Percentiles rank a stretch among this genome's conserved stretches.
phyloP scores from a whole-genome alignment of 768 basidiomycete species.

The Pleurotus citrinopileatus region DNA sequence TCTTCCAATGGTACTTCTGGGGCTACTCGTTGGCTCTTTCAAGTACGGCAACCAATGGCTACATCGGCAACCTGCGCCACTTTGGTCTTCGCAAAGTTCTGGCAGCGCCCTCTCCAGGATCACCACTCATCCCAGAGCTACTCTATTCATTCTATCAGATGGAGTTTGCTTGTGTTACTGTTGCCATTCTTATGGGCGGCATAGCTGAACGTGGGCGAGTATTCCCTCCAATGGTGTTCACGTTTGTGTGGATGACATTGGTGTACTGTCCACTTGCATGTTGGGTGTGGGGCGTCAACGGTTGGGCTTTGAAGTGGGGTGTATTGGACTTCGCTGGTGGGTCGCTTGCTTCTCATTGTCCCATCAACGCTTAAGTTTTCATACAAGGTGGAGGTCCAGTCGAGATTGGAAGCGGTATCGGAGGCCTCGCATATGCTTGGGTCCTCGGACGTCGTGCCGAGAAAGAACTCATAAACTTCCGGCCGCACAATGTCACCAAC shows the following conservation, averaged over 20 bases:
- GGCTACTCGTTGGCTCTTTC: slow-evolving; percentile 83
- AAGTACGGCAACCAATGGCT: slow-evolving; percentile 67
- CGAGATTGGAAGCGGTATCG: slow-evolving; percentile 83
- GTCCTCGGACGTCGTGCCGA: slow-evolving; percentile 81
- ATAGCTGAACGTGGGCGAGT: slow-evolving; percentile 87
- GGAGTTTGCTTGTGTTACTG: slow-evolving; percentile 84
- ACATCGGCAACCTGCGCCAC: slow-evolving; percentile 76
- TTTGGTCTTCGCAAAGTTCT: slow-evolving; percentile 76
- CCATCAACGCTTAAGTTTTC: neutral
- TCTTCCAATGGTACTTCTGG: slow-evolving; percentile 77
- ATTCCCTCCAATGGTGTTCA: slow-evolving; percentile 76
- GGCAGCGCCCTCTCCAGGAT: slow-evolving; percentile 71
- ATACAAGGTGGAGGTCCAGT: slow-evolving; percentile 77
- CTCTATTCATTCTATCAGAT: slow-evolving; percentile 87
- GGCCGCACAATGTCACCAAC: slow-evolving; percentile 84
- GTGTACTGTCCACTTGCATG: slow-evolving; percentile 87
- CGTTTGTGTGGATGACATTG: slow-evolving; percentile 82
- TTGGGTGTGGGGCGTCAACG: slow-evolving; percentile 80
- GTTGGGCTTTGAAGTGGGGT: slow-evolving; percentile 86
- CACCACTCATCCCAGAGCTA: slow-evolving; percentile 76
- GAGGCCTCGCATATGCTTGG: slow-evolving; percentile 83
- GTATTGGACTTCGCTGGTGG: slow-evolving; percentile 85
- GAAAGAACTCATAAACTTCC: slow-evolving; percentile 71
- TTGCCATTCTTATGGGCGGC: slow-evolving; percentile 73
- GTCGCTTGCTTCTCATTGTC: slow-evolving; percentile 10